These are phyloP conservation scores for Amauroascus verrucosus DNA, from an alignment of 2,329 filamentous ascomycete genomes.

Conservation along the genomic window DNA sequence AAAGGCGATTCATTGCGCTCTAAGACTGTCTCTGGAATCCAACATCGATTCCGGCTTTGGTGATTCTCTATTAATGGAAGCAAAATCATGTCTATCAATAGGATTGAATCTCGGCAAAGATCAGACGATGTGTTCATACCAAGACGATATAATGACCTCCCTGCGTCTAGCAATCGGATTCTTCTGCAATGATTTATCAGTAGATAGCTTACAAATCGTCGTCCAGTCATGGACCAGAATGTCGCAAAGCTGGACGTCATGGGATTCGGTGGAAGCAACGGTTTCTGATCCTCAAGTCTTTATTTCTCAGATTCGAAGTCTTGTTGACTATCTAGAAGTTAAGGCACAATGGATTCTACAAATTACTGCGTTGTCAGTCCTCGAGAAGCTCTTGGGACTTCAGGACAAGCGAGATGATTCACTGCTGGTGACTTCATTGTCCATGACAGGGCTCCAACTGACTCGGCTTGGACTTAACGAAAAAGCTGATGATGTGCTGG, in stretches of 20 bases:
- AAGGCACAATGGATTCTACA: slow-evolving; percentile 45
- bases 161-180: slow-evolving; percentile 29
- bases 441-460: slow-evolving; percentile 45
- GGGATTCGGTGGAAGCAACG: slow-evolving; percentile 32
- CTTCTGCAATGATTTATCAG: slow-evolving; percentile 24
- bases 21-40: slow-evolving; percentile 29
- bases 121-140: slow-evolving; percentile 21
- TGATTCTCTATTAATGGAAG: slow-evolving; percentile 24
- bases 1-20: slow-evolving; percentile 27
- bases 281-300: slow-evolving; percentile 45
- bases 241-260: slow-evolving; percentile 35
- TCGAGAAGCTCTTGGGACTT: slow-evolving; percentile 41
- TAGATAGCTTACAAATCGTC: slow-evolving; percentile 22
- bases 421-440: slow-evolving; percentile 35
- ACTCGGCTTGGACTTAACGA: slow-evolving; percentile 51
- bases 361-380: slow-evolving; percentile 41
- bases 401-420: slow-evolving; percentile 29
- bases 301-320: slow-evolving; percentile 42
- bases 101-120: slow-evolving; percentile 21
- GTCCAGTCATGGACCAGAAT: slow-evolving; percentile 34
- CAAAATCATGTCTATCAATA: slow-evolving; percentile 16
- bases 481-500: slow-evolving; percentile 49
- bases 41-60: slow-evolving; percentile 22
- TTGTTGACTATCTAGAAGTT: slow-evolving; percentile 49
- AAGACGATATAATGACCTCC: slow-evolving; percentile 26